phyloP scores from a whole-genome alignment of 805 yeast genomes.

The Candida odintsovae region DNA sequence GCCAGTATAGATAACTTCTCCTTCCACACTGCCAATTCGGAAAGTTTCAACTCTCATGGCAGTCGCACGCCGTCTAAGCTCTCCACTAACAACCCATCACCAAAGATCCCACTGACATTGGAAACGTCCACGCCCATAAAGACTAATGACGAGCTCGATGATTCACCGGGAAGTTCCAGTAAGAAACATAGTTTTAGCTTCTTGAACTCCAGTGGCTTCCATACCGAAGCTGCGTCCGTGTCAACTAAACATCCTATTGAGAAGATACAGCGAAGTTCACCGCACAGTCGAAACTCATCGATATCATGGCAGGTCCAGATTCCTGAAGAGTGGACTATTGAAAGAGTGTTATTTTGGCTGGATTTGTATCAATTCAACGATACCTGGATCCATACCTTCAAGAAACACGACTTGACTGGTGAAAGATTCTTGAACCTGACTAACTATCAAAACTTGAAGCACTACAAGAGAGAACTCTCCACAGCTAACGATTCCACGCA shows the following conservation, averaged over 20 bases:
- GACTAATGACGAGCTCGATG: not conserved
- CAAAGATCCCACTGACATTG: constrained; percentile 5
- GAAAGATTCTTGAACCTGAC: constrained; percentile 59
- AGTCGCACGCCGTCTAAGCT: constrained; percentile 11
- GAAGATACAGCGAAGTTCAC: constrained; percentile 7
- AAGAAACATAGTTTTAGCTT: constrained; percentile 19
- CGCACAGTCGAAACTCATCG: constrained; percentile 22
- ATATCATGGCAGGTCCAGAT: constrained; percentile 45
- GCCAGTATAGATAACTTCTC: constrained; percentile 5
- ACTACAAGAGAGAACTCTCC: constrained; percentile 33
- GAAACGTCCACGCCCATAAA: constrained; percentile 13
- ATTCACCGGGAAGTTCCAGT: constrained; percentile 6
- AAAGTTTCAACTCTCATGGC: constrained; percentile 2
- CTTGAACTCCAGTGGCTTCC: constrained; percentile 17
- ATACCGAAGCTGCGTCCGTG: not conserved
- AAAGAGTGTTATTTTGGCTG: constrained; percentile 66
- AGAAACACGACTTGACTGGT: constrained; percentile 51
- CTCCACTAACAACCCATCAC: constrained; percentile 6
- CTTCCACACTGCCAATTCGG: constrained; percentile 18
- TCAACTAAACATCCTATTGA: not conserved
- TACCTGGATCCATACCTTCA: constrained; percentile 67
- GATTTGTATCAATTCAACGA: constrained; percentile 61
- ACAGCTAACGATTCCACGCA: constrained; percentile 45
- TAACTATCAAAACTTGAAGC: constrained; percentile 56
- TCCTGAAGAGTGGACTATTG: constrained; percentile 65